Evolutionary conservation across 176 grass and related monocot genomes (phyloP).

Genomic region (Bonia amplexicaulis): DNA sequence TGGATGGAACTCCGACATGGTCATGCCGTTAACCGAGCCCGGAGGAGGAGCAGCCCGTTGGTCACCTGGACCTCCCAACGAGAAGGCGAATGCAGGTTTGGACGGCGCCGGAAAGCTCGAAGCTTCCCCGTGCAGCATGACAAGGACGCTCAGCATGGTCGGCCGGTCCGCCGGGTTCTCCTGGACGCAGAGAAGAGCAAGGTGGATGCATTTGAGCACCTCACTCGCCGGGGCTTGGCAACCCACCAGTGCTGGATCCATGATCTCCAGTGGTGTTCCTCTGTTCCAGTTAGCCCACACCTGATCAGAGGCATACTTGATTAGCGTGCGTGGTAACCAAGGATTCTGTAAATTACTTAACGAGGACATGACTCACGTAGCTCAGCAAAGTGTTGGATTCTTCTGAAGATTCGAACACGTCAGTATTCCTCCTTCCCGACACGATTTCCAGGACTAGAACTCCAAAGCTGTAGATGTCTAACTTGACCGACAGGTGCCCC

Average conservation of each 20-base stretch:
- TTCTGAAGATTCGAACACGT: background rate
- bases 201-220: conserved; percentile 20
- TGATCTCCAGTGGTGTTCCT: background rate
- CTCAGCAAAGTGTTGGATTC: conserved; percentile 7
- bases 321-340: too few species aligned
- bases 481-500: conserved; percentile 17
- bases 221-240: background rate
- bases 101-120: background rate
- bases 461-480: conserved; percentile 36
- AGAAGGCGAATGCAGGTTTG: conserved; percentile 24
- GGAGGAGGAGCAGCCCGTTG: background rate
- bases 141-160: background rate
- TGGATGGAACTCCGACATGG: background rate
- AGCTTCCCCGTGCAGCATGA: conserved; percentile 2
- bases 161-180: conserved; percentile 23
- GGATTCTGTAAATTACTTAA: too few species aligned
- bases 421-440: background rate
- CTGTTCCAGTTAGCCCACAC: conserved; percentile 26
- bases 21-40: background rate
- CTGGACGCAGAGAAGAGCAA: conserved; percentile 26
- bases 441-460: conserved; percentile 25
- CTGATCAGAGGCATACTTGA: background rate
- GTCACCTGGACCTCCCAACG: background rate
- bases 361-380: background rate
- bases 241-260: conserved; percentile 9